These are phyloP conservation scores for Calonectria pseudoreteaudii DNA, from an alignment of 2,329 filamentous ascomycete genomes.

Conservation along the genomic window DNA sequence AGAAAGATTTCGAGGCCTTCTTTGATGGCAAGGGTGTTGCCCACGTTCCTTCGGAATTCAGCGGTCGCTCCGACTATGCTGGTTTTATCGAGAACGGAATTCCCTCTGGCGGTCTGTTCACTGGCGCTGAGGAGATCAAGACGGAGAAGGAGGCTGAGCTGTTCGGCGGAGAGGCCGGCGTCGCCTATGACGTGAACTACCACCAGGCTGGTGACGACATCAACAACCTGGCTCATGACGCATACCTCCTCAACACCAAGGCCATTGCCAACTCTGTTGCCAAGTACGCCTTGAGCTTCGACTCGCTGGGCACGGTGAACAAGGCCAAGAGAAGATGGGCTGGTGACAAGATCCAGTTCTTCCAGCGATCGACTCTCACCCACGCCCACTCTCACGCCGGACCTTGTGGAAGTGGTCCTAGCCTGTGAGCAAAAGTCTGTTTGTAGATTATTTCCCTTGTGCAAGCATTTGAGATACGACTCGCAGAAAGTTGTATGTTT, in stretches of 20 bases:
- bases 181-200: slow-evolving; percentile 60
- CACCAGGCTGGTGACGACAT: slow-evolving; percentile 58
- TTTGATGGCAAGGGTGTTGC: slow-evolving; percentile 59
- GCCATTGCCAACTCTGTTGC: slow-evolving; percentile 56
- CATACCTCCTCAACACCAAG: slow-evolving; percentile 59
- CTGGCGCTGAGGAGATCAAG: slow-evolving; percentile 74
- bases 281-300: slow-evolving; percentile 54
- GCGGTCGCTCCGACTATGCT: slow-evolving; percentile 75
- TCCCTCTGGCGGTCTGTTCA: slow-evolving; percentile 76
- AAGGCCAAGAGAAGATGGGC: slow-evolving; percentile 44
- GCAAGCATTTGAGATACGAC: background rate
- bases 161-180: slow-evolving; percentile 72
- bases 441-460: background rate
- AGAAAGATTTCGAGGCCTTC: slow-evolving; percentile 69
- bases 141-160: slow-evolving; percentile 67
- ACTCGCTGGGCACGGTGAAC: slow-evolving; percentile 46
- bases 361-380: slow-evolving; percentile 39
- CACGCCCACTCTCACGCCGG: slow-evolving; percentile 44
- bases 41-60: slow-evolving; percentile 72
- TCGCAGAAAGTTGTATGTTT: background rate
- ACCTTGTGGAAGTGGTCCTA: slow-evolving; percentile 44
- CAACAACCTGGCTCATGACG: slow-evolving; percentile 53
- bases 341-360: slow-evolving; percentile 44
- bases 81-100: slow-evolving; percentile 75
- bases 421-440: background rate